Base-by-base conservation (phyloP, 805 yeast species). In the Candida andamanensis region DNA sequence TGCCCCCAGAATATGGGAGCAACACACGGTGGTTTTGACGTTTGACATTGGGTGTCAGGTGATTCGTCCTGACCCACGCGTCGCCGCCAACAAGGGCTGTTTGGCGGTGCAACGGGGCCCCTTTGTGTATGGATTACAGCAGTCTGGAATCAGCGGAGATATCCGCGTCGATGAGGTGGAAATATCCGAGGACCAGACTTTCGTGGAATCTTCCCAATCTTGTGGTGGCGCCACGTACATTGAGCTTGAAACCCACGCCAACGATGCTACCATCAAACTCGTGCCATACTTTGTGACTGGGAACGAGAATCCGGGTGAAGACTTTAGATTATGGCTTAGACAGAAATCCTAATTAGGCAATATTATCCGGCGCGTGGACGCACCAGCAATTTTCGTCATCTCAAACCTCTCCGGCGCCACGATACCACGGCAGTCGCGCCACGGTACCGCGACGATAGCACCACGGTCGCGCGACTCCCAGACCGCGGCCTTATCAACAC, bases 51-150 rank as follows among this genome's bases (percentile, higher is more conserved):
- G 39, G 3, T 30, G 33, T n/a, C 29, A 32, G 15, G 30, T 45
- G 5, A 21, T 45, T 12, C 16, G 26, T 25, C 44, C 46, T 15
- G 32, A 46, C 30, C 45, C 44, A 2, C 42, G 36, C 5, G 46
- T 45, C 15, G 19, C 32, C 6, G 51, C 46, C 5, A 46, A 46
- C 17, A 11, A 11, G 7, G 51, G 46, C 6, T 33, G 38, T 28
- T 30, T 46, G 22, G 48, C 49, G 4, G 36, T 46, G n/a, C 39
- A 40, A 30, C 34, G 44, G 23, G 51, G 51, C 1, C 51, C 51
- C 2, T 46, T 38, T 25, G 46, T 40, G 10, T 46, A 46, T 20
- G 47, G 41, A 9, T 24, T 46, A 10, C 44, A 46, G 26, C 25
- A 33, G 15, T 45, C 46, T 1, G 46, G 46, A 1, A 24, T 39